Evolutionary conservation across 306 rosid genomes (phyloP).

Genomic region (Vicia faba): DNA sequence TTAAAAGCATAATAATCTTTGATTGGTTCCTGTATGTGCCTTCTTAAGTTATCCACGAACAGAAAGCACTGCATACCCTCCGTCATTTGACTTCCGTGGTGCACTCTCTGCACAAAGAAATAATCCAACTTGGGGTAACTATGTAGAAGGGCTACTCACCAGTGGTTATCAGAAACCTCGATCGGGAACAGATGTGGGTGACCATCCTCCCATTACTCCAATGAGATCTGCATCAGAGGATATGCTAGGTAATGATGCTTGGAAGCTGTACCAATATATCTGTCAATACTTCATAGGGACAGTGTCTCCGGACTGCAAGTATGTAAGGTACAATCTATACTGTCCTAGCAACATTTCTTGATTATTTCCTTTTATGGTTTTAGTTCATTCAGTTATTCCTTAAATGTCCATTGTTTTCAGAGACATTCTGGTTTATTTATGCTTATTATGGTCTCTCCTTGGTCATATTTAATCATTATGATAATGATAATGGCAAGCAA

Average conservation of each 20-base stretch:
- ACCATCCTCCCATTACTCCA: conserved; percentile 98
- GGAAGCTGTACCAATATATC: conserved; percentile 88
- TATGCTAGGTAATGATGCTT: conserved; percentile 80
- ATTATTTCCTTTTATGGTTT: conserved; percentile 21
- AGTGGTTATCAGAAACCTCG: conserved; percentile 77
- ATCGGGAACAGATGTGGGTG: conserved; percentile 85
- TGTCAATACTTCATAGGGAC: conserved; percentile 92
- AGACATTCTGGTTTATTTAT: conserved; percentile 22
- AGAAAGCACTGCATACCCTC: conserved; percentile 92
- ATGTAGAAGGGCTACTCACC: conserved; percentile 63
- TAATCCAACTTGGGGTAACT: conserved; percentile 74
- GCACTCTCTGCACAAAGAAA: conserved; percentile 68
- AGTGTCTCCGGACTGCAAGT: conserved; percentile 92
- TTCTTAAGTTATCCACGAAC: conserved; percentile 91
- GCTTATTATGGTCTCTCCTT: conserved; percentile 23
- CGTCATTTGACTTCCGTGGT: conserved; percentile 86
- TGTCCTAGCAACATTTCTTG: conserved; percentile 16
- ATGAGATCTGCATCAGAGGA: conserved; percentile 81
- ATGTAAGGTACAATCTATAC: conserved; percentile 57
- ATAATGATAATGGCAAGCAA: conserved; percentile 9
- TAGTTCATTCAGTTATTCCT: conserved; percentile 37
- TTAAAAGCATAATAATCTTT: conserved; percentile 28
- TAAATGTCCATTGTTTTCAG: conserved; percentile 14
- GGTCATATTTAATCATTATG: conserved; percentile 22
- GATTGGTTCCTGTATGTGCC: conserved; percentile 40